A percentile compares a stretch with the other conserved stretches of the same genome.
Evolutionary conservation across 495 filamentous ascomycete species (phyloP).

Genomic region (Xylaria acuta): DNA sequence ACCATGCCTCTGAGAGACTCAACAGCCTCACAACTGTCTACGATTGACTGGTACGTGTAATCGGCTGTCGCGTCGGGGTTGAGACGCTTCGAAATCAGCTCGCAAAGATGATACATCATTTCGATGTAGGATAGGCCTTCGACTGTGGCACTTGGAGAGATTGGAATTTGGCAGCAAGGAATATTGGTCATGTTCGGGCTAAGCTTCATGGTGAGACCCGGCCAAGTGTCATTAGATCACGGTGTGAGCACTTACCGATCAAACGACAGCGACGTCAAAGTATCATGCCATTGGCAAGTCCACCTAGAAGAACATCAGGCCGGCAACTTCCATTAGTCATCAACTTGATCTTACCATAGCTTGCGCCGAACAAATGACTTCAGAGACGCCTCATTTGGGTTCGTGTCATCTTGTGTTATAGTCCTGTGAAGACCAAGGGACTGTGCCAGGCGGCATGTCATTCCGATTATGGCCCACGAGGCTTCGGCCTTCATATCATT

Average conservation of each 20-base stretch:
- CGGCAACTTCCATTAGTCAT: background rate
- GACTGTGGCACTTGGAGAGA: slow-evolving; percentile 48
- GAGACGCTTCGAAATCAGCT: slow-evolving; percentile 56
- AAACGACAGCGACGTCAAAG: slow-evolving; percentile 60
- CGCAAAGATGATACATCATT: slow-evolving; percentile 60
- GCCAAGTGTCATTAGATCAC: background rate
- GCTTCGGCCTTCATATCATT: slow-evolving; percentile 68
- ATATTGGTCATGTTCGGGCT: slow-evolving; percentile 60
- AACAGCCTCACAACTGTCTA: slow-evolving; percentile 54
- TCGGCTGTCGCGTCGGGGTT: slow-evolving; percentile 57
- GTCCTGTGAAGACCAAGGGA: slow-evolving; percentile 59
- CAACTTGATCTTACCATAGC: slow-evolving; percentile 47
- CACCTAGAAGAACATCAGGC: slow-evolving; percentile 48
- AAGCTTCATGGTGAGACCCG: slow-evolving; percentile 17
- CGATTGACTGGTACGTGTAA: slow-evolving; percentile 54
- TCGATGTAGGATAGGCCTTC: slow-evolving; percentile 61
- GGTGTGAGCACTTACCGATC: slow-evolving; percentile 49
- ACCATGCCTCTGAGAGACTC: slow-evolving; percentile 55
- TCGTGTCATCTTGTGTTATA: slow-evolving; percentile 46
- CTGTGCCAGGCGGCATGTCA: slow-evolving; percentile 62
- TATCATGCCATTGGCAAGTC: slow-evolving; percentile 64
- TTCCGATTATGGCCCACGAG: slow-evolving; percentile 62
- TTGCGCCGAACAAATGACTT: slow-evolving; percentile 55
- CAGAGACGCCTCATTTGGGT: slow-evolving; percentile 40
- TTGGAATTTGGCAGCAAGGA: slow-evolving; percentile 53